phyloP scores from a whole-genome alignment of 192 early-diverging fungal species.

The Backusella australiensis region DNA sequence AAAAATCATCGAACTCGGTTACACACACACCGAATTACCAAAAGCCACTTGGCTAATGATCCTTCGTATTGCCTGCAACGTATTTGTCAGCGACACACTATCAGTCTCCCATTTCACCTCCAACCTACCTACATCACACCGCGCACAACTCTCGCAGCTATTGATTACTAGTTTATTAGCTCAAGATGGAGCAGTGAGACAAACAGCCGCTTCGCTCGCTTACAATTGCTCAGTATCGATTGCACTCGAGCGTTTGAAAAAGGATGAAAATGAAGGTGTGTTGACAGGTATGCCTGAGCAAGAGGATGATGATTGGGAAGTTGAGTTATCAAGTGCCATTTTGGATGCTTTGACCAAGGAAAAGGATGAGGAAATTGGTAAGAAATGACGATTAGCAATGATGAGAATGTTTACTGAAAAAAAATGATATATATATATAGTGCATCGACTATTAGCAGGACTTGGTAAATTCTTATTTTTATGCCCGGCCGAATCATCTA shows the following conservation, averaged over 20 bases:
- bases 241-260: conserved; percentile 37
- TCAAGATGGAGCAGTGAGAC: conserved; percentile 49
- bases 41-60: conserved; percentile 57
- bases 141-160: conserved; percentile 54
- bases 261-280: conserved; percentile 20
- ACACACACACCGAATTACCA: conserved; percentile 22
- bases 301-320: conserved; percentile 68
- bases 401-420: not conserved
- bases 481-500: conserved; percentile 7
- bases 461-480: conserved; percentile 34
- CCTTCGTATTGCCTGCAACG: conserved; percentile 65
- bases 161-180: conserved; percentile 61
- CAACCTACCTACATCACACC: conserved; percentile 40
- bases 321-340: conserved; percentile 66
- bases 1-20: conserved; percentile 9
- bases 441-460: conserved; percentile 26
- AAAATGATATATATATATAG: not conserved
- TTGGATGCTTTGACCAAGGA: conserved; percentile 58
- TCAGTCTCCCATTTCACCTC: conserved; percentile 34
- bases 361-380: conserved; percentile 57
- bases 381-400: not conserved
- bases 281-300: conserved; percentile 26
- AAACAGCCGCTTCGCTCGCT: conserved; percentile 63
- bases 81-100: conserved; percentile 44
- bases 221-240: conserved; percentile 64